Conservation (phyloP, 768 basidiomycete species). For the Boletus speciosus region DNA sequence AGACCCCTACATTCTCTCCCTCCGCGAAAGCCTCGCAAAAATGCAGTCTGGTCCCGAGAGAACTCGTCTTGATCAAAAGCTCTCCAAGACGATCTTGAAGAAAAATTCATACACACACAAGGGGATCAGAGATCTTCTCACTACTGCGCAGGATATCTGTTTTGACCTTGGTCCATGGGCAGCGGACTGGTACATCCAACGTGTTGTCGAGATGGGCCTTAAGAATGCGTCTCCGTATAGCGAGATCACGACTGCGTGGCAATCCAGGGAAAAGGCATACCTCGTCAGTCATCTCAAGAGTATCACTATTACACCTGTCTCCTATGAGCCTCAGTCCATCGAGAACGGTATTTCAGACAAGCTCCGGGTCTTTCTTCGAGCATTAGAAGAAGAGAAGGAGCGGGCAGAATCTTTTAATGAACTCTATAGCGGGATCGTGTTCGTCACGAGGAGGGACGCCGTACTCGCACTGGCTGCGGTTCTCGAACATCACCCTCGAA, state of each 20-base stretch:
- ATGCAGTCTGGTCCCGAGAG: conserved; percentile 40
- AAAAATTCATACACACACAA: conserved; percentile 62
- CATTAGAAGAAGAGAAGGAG: conserved; percentile 54
- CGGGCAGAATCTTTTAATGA: conserved; percentile 50
- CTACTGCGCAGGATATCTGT: conserved; percentile 56
- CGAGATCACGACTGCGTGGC: conserved; percentile 51
- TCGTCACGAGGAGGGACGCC: conserved; percentile 72
- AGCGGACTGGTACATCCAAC: conserved; percentile 71
- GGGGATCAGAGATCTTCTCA: conserved; percentile 57
- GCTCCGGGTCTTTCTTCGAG: conserved; percentile 49
- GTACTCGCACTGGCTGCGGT: conserved; percentile 68
- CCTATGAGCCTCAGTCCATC: conserved; percentile 51
- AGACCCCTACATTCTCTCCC: conserved; percentile 59
- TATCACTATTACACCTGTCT: conserved; percentile 43
- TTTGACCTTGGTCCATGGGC: conserved; percentile 70
- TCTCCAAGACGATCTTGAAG: conserved; percentile 60
- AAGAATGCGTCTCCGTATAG: conserved; percentile 42
- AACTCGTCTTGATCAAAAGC: conserved; percentile 55
- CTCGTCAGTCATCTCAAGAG: conserved; percentile 47
- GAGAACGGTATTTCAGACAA: conserved; percentile 54
- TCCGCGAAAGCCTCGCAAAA: conserved; percentile 45
- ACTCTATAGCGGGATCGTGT: conserved; percentile 67
- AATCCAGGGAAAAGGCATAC: conserved; percentile 58
- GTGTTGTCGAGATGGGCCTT: conserved; percentile 53
- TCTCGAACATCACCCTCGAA: conserved; percentile 55